Evolutionary conservation across 768 basidiomycete species (phyloP), one percentile per base, ranked within the genome.

Genomic region (Boletus insuetus): DNA sequence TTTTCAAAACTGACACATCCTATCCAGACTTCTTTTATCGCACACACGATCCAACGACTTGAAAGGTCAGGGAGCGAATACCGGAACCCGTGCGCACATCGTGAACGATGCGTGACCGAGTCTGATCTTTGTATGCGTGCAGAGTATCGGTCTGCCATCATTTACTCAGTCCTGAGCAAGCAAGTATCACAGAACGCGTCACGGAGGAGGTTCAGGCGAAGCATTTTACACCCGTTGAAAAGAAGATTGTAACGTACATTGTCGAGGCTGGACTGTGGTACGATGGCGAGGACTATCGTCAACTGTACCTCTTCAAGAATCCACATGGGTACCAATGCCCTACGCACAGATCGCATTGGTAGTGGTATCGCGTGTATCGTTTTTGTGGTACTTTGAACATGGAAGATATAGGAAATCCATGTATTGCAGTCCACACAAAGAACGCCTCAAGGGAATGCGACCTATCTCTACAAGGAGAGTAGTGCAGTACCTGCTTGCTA

Each of bases 91-190:
- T 94, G 64, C 59, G 86, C n/a, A n/a, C n/a, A n/a, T 81, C 6
- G 11, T 32, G 31, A 8, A 32, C 17, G 13, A 26, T 16, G 14
- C 10, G 26, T 20, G 41, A 6, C 47, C 5, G 9, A 12, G 35
- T 16, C 51, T 61, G 37, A 52, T 35, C 22, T 13, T 12, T 39
- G 7, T 32, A 8, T 47, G 6, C 39, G 19, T 24, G 16, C 68
- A 90, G 91, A 98, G 72, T 98, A 98, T 69, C 91, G 96, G 46
- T 94, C 94, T 2, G 91, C 84, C 14, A 96, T 98, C 67, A n/a
- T 98, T 94, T 72, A 87, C 83, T 16, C 75, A 88, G 83, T 0
- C 77, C 80, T 1, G 90, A 89, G 61, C 96, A 98, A 68, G 74
- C 75, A 40, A 67, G 76, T 34, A 82, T 83, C 54, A 95, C 94